These are phyloP conservation scores for Wickerhamiella galacta DNA, from an alignment of 805 yeast genomes.

Conservation along the genomic window DNA sequence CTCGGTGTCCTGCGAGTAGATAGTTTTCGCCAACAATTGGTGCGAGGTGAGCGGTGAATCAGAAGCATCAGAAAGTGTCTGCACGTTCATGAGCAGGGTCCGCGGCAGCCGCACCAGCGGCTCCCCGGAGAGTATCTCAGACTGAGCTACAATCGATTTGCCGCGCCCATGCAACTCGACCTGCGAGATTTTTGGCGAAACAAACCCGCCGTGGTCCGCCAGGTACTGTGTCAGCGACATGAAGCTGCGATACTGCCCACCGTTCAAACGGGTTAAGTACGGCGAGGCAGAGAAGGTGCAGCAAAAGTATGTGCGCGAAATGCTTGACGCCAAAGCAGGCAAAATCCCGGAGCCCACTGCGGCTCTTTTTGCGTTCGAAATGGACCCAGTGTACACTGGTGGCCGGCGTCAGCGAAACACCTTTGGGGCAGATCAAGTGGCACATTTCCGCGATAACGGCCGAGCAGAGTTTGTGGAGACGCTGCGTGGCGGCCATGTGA, in stretches of 20 bases:
- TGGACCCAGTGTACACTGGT: conserved; percentile 75
- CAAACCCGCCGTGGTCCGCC: not conserved
- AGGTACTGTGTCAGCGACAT: not conserved
- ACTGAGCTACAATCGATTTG: conserved; percentile 39
- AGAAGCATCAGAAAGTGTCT: conserved; percentile 2
- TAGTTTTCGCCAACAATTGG: conserved; percentile 8
- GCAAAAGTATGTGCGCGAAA: conserved; percentile 2
- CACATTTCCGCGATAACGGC: conserved; percentile 13
- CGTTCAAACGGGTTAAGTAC: conserved; percentile 3
- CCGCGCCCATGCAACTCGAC: conserved; percentile 35
- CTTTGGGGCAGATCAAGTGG: conserved; percentile 22
- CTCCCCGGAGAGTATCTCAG: conserved; percentile 18
- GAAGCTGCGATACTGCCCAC: conserved; percentile 1
- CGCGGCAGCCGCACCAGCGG: conserved; percentile 11
- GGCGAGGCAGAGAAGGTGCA: conserved; percentile 3
- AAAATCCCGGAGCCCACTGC: conserved; percentile 2
- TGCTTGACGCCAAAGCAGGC: conserved; percentile 5
- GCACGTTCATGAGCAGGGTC: conserved; percentile 8
- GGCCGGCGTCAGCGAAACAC: conserved; percentile 65
- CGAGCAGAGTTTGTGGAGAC: conserved; percentile 53
- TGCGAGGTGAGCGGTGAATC: conserved; percentile 5
- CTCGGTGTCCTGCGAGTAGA: conserved; percentile 15
- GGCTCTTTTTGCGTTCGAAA: conserved; percentile 50
- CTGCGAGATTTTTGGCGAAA: conserved; percentile 21
- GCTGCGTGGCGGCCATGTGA: conserved; percentile 86